Conservation (phyloP, 176 grass and related monocot genomes). For the Dactylis glomerata region DNA sequence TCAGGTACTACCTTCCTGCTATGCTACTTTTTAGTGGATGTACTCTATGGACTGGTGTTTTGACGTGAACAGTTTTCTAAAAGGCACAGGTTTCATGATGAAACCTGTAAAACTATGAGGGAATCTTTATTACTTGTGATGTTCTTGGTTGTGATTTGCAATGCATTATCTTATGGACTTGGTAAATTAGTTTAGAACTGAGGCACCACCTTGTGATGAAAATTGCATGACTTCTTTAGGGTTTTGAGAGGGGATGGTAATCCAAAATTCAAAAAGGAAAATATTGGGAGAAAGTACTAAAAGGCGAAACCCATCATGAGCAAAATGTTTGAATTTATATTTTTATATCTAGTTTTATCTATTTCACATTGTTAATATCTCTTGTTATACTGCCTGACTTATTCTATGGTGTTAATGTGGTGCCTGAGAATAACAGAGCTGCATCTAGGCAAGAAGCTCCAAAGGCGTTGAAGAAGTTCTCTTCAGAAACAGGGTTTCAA, state of each 20-base stretch:
- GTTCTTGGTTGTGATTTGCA: slow-evolving; percentile 8
- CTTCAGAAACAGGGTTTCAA: slow-evolving; percentile 75
- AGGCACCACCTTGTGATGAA: slow-evolving; percentile 8
- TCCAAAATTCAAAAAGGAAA: background rate
- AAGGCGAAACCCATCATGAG: background rate
- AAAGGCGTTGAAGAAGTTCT: slow-evolving; percentile 60
- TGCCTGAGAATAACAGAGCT: slow-evolving; percentile 57
- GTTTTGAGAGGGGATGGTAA: background rate
- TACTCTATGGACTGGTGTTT: background rate
- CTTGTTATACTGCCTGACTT: background rate
- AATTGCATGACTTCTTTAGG: background rate
- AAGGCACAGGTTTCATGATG: slow-evolving; percentile 13
- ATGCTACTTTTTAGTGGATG: background rate
- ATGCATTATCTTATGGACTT: background rate
- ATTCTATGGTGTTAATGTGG: slow-evolving; percentile 17
- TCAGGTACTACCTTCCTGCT: slow-evolving; percentile 52
- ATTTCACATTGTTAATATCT: slow-evolving; percentile 25
- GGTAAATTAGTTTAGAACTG: slow-evolving; percentile 17
- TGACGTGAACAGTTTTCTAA: background rate
- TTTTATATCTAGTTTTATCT: background rate
- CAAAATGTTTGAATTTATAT: background rate
- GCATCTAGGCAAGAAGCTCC: slow-evolving; percentile 67
- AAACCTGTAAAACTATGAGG: background rate
- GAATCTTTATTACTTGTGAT: background rate
- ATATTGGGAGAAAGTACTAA: background rate